phyloP scores from a whole-genome alignment of 1,284 basidiomycete species.

The Malassezia yamatoensis region DNA sequence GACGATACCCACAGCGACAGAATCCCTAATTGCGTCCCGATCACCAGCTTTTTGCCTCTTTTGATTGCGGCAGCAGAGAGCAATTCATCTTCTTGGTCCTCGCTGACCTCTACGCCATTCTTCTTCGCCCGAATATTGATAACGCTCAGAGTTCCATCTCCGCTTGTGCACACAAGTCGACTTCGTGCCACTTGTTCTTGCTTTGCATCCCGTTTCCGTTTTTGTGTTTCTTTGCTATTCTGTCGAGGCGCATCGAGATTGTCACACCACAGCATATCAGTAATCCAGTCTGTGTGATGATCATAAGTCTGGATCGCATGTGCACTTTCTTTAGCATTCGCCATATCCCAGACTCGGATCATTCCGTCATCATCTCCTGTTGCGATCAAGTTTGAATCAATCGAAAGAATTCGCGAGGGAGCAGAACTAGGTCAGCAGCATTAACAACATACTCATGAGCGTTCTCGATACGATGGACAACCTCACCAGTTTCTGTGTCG shows the following conservation, averaged over 20 bases:
- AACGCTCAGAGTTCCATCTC: slow-evolving; percentile 80
- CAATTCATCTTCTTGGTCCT: slow-evolving; percentile 92
- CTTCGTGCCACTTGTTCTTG: slow-evolving; percentile 13
- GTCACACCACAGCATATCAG: slow-evolving; percentile 67
- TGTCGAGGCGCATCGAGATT: slow-evolving; percentile 23
- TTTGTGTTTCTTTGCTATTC: slow-evolving; percentile 5
- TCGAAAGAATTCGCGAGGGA: slow-evolving; percentile 58
- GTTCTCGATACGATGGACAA: slow-evolving; percentile 57
- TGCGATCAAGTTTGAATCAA: slow-evolving; percentile 64
- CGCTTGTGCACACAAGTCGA: slow-evolving; percentile 51
- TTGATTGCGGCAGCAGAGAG: slow-evolving; percentile 74
- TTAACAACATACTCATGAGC: slow-evolving; percentile 67
- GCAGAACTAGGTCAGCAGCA: slow-evolving; percentile 16
- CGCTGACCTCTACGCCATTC: slow-evolving; percentile 63
- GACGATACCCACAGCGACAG: slow-evolving; percentile 77
- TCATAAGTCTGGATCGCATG: slow-evolving; percentile 57
- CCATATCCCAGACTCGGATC: slow-evolving; percentile 84
- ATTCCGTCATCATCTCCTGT: slow-evolving; percentile 90
- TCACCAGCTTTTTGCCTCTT: slow-evolving; percentile 68
- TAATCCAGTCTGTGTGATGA: slow-evolving; percentile 91
- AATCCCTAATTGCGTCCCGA: slow-evolving; percentile 84
- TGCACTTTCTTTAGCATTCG: slow-evolving; percentile 50
- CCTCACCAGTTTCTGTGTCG: slow-evolving; percentile 53
- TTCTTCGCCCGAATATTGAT: slow-evolving; percentile 56
- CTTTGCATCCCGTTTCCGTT: slow-evolving; percentile 17